Evolutionary conservation across 225 moss, liverwort and hornwort species (phyloP), one percentile per base, ranked within the genome.

Genomic region (Sphagnum tenellum): DNA sequence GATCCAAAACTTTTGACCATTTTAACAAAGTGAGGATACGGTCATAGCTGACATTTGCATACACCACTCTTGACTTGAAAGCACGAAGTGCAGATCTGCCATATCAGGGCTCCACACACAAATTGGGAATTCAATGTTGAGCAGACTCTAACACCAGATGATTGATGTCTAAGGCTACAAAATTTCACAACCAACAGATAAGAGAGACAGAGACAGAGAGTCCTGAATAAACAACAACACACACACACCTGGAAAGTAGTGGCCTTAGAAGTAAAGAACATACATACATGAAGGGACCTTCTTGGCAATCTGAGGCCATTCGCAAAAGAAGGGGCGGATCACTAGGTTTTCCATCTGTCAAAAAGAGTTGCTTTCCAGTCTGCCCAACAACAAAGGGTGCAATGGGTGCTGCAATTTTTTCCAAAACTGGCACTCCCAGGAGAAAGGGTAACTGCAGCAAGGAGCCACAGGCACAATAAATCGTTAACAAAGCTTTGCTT

Each of bases 11-110:
- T 29, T 29, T 29, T 1, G n/a, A 53, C 9, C 7, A 55, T 11
- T 1, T 44, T 44, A 9, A 66, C 53, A 45, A 56, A 57, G 9
- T 56, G 44, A 77, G 86, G 95, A 95, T 95, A 95, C 89, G 89
- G 69, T 95, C 95, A 62, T 88, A 95, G 55, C 12, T 85, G 62
- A 86, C 88, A 67, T 95, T 95, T 1, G 95, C 88, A 69, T 95
- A 95, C 7, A 75, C 48, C 12, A 82, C 78, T 69, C 95, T 84
- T 46, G 75, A 71, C 64, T 81, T 75, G 74, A 95, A 95, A 65
- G 89, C 77, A 70, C 77, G 67, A 10, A 95, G 45, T 45, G 95
- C 92, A 73, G 92, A 92, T 86, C 89, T 89, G 79, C 60, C 9
- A 70, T 49, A 44, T 29, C n/a, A 14, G 44, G 7, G 8, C 12